These are phyloP conservation scores for Sugiyamaella marilandica DNA, from an alignment of 805 yeast genomes.

Conservation along the genomic window DNA sequence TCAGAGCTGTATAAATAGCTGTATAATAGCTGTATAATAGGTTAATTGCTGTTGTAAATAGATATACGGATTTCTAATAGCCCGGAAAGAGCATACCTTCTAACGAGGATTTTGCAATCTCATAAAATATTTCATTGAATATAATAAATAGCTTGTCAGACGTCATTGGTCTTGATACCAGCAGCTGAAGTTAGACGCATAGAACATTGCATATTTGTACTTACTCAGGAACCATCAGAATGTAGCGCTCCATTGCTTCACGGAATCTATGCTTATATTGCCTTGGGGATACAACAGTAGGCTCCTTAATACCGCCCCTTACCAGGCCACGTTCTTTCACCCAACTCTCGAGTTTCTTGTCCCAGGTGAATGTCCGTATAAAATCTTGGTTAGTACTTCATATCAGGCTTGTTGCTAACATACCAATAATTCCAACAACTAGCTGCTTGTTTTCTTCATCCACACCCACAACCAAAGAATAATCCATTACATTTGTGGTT, in stretches of 20 bases:
- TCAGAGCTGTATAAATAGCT: constrained; percentile 22
- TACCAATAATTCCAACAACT: constrained; percentile 83
- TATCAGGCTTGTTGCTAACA: constrained; percentile 4
- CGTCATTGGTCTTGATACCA: constrained; percentile 27
- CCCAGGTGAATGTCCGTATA: constrained; percentile 97
- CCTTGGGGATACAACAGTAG: constrained; percentile 94
- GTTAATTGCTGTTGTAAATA: no score
- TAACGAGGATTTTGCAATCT: no score
- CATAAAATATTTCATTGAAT: not conserved
- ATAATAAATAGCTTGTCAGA: constrained; percentile 1
- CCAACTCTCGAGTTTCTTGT: constrained; percentile 96
- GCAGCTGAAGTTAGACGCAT: constrained; percentile 19
- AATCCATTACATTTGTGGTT: constrained; percentile 98
- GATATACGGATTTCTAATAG: not conserved
- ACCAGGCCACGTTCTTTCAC: constrained; percentile 92
- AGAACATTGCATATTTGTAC: constrained; percentile 10
- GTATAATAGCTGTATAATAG: constrained; percentile 3
- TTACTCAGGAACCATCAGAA: constrained; percentile 84
- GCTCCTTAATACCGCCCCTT: constrained; percentile 81
- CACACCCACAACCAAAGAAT: constrained; percentile 89
- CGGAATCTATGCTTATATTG: constrained; percentile 92
- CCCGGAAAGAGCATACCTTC: not conserved
- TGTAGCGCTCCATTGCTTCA: constrained; percentile 96
- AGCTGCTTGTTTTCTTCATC: constrained; percentile 57
- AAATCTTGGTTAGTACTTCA: constrained; percentile 46